Evolutionary conservation across 257 asterid genomes (phyloP).

Genomic region (Ligustrum vulgare): DNA sequence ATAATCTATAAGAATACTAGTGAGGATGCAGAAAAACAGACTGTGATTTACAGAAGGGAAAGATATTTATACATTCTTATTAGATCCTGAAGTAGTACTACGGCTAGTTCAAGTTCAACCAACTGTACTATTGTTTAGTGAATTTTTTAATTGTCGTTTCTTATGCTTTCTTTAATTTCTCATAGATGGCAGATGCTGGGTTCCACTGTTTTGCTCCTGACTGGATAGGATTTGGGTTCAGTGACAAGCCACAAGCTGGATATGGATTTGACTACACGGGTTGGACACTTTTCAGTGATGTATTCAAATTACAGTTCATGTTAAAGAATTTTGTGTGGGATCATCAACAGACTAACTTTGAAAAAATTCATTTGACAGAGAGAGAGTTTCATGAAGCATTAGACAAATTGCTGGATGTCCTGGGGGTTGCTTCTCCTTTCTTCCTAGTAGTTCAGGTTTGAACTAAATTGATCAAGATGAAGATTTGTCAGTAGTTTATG

Average conservation of each 20-base stretch:
- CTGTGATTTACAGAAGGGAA: neutral
- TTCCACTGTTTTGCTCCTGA: slow-evolving; percentile 96
- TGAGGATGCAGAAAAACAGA: neutral
- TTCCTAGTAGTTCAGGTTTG: slow-evolving; percentile 91
- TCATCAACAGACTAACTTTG: slow-evolving; percentile 23
- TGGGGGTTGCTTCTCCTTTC: slow-evolving; percentile 69
- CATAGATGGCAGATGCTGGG: slow-evolving; percentile 83
- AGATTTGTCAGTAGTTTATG: slow-evolving; percentile 6
- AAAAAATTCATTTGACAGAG: slow-evolving; percentile 49
- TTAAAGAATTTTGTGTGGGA: neutral
- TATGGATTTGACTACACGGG: slow-evolving; percentile 95
- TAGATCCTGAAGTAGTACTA: neutral
- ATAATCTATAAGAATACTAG: neutral
- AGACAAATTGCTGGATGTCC: slow-evolving; percentile 75
- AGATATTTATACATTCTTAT: neutral
- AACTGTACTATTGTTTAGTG: neutral
- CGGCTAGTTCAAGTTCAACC: neutral
- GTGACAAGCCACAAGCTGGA: slow-evolving; percentile 96
- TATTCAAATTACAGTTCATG: neutral
- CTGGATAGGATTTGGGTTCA: slow-evolving; percentile 98
- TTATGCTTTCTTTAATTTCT: slow-evolving; percentile 15
- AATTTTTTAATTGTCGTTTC: slow-evolving; percentile 1
- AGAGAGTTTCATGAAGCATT: slow-evolving; percentile 89
- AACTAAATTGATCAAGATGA: slow-evolving; percentile 9
- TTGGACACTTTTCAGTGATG: slow-evolving; percentile 25